Evolutionary conservation across 768 basidiomycete species (phyloP).

Genomic region (Suillus variegatus): DNA sequence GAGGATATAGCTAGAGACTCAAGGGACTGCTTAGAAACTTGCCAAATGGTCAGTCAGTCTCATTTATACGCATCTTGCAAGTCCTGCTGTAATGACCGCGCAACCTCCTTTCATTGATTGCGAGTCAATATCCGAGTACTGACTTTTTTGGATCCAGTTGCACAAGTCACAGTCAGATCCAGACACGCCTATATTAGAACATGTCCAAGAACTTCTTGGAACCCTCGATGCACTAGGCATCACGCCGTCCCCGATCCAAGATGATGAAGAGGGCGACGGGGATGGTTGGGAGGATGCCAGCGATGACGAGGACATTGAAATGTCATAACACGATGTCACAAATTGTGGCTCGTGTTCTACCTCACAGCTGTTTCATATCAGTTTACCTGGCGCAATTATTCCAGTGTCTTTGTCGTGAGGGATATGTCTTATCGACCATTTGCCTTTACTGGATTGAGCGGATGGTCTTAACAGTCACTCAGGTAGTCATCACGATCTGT

Average conservation of each 20-base stretch:
- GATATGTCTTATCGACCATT: not conserved
- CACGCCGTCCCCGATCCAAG: conserved; percentile 58
- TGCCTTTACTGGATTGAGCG: not conserved
- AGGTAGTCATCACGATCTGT: too few relatives aligned
- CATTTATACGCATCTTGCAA: not conserved
- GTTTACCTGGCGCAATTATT: not conserved
- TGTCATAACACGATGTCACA: conserved; percentile 37
- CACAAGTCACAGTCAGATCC: conserved; percentile 72
- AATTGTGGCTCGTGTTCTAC: not conserved
- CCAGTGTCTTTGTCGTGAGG: not conserved
- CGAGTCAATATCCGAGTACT: conserved; percentile 8
- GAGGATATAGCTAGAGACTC: conserved; percentile 79
- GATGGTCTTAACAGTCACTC: not conserved
- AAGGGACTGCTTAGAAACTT: conserved; percentile 81
- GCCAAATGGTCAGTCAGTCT: conserved; percentile 61
- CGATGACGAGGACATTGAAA: conserved; percentile 58
- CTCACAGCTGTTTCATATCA: not conserved
- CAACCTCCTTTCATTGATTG: not conserved
- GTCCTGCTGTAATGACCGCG: not conserved
- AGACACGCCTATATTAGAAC: conserved; percentile 74
- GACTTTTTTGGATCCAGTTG: conserved; percentile 43
- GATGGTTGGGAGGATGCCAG: conserved; percentile 61
- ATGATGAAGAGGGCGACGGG: conserved; percentile 49
- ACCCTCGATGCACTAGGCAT: conserved; percentile 71
- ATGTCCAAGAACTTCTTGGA: conserved; percentile 70